Conservation (phyloP, 2,329 filamentous ascomycete species). For the Exophiala viscosa region DNA sequence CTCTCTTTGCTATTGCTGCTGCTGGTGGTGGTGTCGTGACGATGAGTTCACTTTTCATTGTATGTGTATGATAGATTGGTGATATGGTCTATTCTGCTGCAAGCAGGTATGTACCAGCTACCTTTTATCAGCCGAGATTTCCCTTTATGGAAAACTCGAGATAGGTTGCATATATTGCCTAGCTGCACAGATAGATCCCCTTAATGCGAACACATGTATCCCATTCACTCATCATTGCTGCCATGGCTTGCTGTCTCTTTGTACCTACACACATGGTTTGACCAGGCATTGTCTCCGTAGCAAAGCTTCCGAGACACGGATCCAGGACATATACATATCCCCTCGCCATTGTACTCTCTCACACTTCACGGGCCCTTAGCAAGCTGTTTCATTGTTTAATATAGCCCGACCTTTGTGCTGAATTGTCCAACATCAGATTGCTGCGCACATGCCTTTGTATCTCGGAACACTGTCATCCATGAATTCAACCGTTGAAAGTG, state of each 20-base stretch:
- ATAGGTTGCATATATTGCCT: slow-evolving; percentile 5
- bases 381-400: no score
- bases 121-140: slow-evolving; percentile 8
- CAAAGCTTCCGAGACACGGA: no score
- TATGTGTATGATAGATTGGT: slow-evolving; percentile 26
- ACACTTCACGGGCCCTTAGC: no score
- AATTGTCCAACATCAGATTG: no score
- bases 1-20: slow-evolving; percentile 7
- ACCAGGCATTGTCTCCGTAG: no score
- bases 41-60: slow-evolving; percentile 12
- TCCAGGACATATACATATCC: no score
- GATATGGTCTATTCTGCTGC: slow-evolving; percentile 11
- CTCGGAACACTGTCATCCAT: no score
- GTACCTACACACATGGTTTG: no score
- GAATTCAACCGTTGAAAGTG: no score
- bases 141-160: slow-evolving; percentile 6
- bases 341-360: no score
- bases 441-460: no score
- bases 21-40: slow-evolving; percentile 17
- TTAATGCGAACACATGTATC: slow-evolving; percentile 9
- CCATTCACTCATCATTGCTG: not conserved
- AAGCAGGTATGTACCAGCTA: slow-evolving; percentile 8
- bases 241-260: no score
- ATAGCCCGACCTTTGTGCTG: not conserved
- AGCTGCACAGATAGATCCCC: slow-evolving; percentile 18